These are phyloP conservation scores for Colletotrichum caudatum DNA, from an alignment of 2,329 filamentous ascomycete genomes.

Conservation along the genomic window DNA sequence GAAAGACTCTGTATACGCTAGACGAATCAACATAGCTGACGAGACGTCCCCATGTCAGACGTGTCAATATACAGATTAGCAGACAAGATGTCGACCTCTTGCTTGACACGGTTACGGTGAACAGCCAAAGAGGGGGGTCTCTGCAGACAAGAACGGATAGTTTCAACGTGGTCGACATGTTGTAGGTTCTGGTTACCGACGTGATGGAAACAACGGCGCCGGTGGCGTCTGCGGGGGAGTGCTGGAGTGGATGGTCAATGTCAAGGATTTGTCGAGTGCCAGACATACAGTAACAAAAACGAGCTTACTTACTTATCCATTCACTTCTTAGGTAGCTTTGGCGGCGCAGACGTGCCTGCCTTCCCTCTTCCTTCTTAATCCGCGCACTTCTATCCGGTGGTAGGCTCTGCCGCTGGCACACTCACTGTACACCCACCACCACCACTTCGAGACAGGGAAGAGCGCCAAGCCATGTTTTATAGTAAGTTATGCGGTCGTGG, in stretches of 20 bases:
- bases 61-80: not conserved
- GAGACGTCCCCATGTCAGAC: conserved; percentile 16
- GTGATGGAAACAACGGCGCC: no score
- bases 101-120: not conserved
- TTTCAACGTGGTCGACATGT: not conserved
- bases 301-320: no score
- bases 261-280: not conserved
- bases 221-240: no score
- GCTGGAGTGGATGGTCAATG: not conserved
- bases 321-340: no score
- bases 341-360: no score
- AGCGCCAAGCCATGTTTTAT: conserved; percentile 21
- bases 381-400: no score
- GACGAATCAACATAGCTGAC: no score
- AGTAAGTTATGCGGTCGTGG: not conserved
- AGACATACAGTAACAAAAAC: not conserved
- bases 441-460: not conserved
- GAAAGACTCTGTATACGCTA: not conserved
- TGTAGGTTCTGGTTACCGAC: no score
- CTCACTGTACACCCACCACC: no score
- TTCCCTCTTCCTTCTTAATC: no score
- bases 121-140: not conserved
- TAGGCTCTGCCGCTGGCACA: no score
- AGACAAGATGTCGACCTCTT: not conserved
- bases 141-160: not conserved